phyloP scores from a whole-genome alignment of 768 basidiomycete genomes.

The Boletus tomentosulus region DNA sequence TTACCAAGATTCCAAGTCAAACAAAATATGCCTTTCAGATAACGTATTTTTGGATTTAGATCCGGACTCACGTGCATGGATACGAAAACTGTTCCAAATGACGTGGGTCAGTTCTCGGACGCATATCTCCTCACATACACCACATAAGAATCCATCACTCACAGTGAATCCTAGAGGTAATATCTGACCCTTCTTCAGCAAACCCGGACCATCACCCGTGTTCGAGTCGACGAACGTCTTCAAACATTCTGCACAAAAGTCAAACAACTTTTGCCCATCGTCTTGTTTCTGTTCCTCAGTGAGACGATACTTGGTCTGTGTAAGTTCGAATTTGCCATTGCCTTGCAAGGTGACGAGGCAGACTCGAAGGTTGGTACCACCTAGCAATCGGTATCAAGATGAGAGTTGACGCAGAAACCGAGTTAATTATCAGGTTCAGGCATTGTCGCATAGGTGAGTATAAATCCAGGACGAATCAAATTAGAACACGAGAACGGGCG shows the following conservation, averaged over 20 bases:
- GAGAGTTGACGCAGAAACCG: neutral
- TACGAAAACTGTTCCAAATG: slow-evolving; percentile 72
- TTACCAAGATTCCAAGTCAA: neutral
- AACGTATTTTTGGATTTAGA: neutral
- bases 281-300: slow-evolving; percentile 98
- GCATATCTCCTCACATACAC: neutral
- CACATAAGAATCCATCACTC: slow-evolving; percentile 29
- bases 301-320: slow-evolving; percentile 95
- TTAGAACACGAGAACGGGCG: neutral
- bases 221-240: slow-evolving; percentile 84
- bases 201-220: slow-evolving; percentile 45
- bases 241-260: slow-evolving; percentile 95
- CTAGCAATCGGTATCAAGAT: slow-evolving; percentile 32
- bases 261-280: slow-evolving; percentile 92
- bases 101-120: neutral
- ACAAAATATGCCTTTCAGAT: neutral
- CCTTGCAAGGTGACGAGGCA: slow-evolving; percentile 93
- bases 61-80: slow-evolving; percentile 73
- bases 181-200: slow-evolving; percentile 47
- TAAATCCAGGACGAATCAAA: neutral
- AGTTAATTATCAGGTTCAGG: neutral
- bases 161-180: slow-evolving; percentile 94
- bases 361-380: slow-evolving; percentile 97
- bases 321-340: slow-evolving; percentile 94
- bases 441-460: neutral